phyloP scores from a whole-genome alignment of 208 protist genomes.

The Angomonas ambiguus region DNA sequence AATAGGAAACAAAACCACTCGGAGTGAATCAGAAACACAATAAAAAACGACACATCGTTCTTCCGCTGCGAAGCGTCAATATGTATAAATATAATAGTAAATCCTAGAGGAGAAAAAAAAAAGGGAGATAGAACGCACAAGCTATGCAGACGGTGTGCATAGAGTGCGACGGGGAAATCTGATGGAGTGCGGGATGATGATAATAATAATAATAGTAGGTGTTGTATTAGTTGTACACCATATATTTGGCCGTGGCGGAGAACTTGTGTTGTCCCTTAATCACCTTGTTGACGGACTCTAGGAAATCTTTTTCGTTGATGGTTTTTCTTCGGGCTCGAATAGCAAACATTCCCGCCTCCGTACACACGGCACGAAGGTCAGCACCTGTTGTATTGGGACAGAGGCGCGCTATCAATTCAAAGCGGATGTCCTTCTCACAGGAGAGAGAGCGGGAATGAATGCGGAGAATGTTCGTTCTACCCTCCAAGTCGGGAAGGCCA shows the following conservation, averaged over 20 bases:
- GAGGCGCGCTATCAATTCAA: constrained; percentile 98
- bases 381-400: constrained; percentile 98
- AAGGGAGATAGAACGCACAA: too few relatives aligned
- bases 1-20: too few relatives aligned
- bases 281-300: constrained; percentile 99
- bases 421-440: constrained; percentile 97
- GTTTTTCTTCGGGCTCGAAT: constrained; percentile 98
- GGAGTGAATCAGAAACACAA: too few relatives aligned
- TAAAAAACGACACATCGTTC: too few relatives aligned
- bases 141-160: neutral
- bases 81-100: neutral
- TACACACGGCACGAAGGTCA: constrained; percentile 98
- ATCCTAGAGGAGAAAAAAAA: constrained; percentile 1
- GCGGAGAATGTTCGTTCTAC: constrained; percentile 96
- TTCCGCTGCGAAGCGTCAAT: too few relatives aligned
- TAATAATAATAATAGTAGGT: constrained; percentile 6
- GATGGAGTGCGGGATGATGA: neutral
- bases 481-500: constrained; percentile 98
- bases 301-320: constrained; percentile 99
- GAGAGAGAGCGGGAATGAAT: constrained; percentile 99
- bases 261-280: constrained; percentile 99
- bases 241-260: constrained; percentile 99
- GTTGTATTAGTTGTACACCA: constrained; percentile 97
- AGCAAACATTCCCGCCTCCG: constrained; percentile 99
- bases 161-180: neutral